Percentiles rank a stretch among this genome's conserved stretches.
Evolutionary conservation across 2,329 filamentous ascomycete species (phyloP).

Genomic region (Thelonectria blattea): DNA sequence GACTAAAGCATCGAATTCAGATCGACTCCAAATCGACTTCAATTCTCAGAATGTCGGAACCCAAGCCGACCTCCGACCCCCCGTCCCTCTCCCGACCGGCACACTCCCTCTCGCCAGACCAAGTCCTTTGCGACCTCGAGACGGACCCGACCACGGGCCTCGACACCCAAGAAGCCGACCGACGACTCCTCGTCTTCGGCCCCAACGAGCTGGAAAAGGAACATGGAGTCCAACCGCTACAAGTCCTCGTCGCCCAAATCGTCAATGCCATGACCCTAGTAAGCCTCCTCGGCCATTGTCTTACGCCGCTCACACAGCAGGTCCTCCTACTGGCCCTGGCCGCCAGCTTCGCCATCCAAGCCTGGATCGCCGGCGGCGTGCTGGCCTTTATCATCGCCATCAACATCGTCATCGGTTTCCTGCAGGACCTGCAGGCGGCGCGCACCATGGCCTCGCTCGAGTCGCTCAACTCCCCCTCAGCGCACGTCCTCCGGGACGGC

Average conservation of each 20-base stretch:
- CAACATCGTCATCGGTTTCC: constrained; percentile 62
- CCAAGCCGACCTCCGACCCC: constrained; percentile 37
- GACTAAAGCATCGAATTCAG: too few species aligned
- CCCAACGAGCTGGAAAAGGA: constrained; percentile 67
- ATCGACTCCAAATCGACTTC: too few species aligned
- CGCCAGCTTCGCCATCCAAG: constrained; percentile 62
- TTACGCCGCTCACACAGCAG: constrained; percentile 30
- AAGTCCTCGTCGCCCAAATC: constrained; percentile 69
- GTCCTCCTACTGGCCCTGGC: constrained; percentile 63
- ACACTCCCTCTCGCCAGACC: constrained; percentile 62
- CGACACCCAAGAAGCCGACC: constrained; percentile 57
- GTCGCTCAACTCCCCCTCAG: constrained; percentile 51
- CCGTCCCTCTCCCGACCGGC: constrained; percentile 64
- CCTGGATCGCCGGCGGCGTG: constrained; percentile 66
- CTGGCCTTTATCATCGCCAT: constrained; percentile 62
- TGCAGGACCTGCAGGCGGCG: constrained; percentile 54
- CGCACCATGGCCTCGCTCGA: constrained; percentile 57
- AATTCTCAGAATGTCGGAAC: too few species aligned
- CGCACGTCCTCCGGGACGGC: constrained; percentile 50
- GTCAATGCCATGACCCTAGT: constrained; percentile 74
- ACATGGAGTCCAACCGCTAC: constrained; percentile 63
- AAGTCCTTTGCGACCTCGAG: constrained; percentile 60
- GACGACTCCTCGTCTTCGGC: constrained; percentile 62
- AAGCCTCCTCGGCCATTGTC: constrained; percentile 8
- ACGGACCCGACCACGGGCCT: constrained; percentile 65